Conservation (phyloP, 495 filamentous ascomycete genomes). For the Delitschia confertaspora region DNA sequence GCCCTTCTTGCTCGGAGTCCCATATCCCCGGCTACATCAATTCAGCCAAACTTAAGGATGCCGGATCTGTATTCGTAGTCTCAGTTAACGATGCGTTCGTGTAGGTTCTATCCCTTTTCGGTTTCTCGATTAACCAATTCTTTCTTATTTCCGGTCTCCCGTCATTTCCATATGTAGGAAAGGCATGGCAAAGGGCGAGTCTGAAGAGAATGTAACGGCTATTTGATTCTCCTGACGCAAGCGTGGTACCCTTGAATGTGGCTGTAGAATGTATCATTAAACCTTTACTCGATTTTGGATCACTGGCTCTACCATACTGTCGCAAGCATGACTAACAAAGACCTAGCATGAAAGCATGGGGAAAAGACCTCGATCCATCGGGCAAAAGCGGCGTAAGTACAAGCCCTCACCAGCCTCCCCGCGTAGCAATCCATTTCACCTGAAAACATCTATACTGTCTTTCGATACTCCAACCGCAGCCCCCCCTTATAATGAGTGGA, state of each 20-base stretch:
- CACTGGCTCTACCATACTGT: background rate
- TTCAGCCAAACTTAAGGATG: constrained; percentile 60
- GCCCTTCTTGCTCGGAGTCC: constrained; percentile 65
- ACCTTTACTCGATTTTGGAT: background rate
- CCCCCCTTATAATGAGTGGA: background rate
- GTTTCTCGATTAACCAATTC: too few species aligned
- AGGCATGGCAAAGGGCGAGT: too few species aligned
- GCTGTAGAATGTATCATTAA: too few species aligned
- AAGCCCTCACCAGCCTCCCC: background rate
- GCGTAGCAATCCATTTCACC: background rate
- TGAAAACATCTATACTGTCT: constrained; percentile 26
- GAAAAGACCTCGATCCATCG: constrained; percentile 57
- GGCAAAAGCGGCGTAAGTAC: constrained; percentile 63
- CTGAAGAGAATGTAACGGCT: too few species aligned
- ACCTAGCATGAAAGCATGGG: constrained; percentile 79
- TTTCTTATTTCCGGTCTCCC: background rate
- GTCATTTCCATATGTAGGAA: too few species aligned
- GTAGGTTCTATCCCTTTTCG: too few species aligned
- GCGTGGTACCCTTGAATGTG: too few species aligned
- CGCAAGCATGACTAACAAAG: constrained; percentile 2
- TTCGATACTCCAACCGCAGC: background rate
- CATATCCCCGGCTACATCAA: constrained; percentile 80
- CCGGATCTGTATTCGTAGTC: constrained; percentile 74
- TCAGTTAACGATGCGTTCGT: constrained; percentile 95
- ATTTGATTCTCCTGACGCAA: too few species aligned